Evolutionary conservation across 2,329 filamentous ascomycete genomes (phyloP), one percentile per base, ranked within the genome.

Genomic region (Setomelanomma holmii): DNA sequence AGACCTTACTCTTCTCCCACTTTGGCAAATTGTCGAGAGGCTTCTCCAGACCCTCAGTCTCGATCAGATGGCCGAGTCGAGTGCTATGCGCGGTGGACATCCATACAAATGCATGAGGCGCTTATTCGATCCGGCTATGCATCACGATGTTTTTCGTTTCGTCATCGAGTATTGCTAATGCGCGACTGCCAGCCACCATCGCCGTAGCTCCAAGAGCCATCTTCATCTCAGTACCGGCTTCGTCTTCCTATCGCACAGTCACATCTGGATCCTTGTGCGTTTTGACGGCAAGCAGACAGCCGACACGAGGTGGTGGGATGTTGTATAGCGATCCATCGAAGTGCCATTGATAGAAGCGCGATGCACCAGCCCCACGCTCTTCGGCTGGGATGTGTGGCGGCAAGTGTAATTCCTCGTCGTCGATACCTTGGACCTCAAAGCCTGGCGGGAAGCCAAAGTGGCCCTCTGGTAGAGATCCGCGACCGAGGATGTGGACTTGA

Each of bases 31-130:
- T 12, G 8, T 56, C 45, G 5, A 56, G 45, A 1, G 45, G 10
- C 33, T 53, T 56, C 17, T 56, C 53, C 1, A 56, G 42, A 0
- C 53, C 53, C 20, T 56, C 53, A 11, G 53, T 53, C 20, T 56
- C 53, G 11, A 56, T 33, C 2, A 47, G 43, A 12, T 57, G 54
- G 1, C 54, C 54, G 3, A 57, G 30, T 1, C 51, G 44, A 5
- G 51, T 48, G 16, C 54, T 57, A 22, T 48, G 51, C 8, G 54
- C 43, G 16, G 35, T 34, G 5, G 54, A 54, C 44, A 57, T 57
- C 54, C 54, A 61, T 60, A 70, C 62, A 56, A 80, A 80, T 11
- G 78, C 76, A 50, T 75, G 72, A 10, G 76, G 77, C 3, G 76
- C 76, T 51, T 80, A 79, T 63, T 80, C 77, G 21, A 79, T 76